Evolutionary conservation across 306 rosid genomes (phyloP), one percentile per base, ranked within the genome.

Genomic region (Arachis stenosperma): DNA sequence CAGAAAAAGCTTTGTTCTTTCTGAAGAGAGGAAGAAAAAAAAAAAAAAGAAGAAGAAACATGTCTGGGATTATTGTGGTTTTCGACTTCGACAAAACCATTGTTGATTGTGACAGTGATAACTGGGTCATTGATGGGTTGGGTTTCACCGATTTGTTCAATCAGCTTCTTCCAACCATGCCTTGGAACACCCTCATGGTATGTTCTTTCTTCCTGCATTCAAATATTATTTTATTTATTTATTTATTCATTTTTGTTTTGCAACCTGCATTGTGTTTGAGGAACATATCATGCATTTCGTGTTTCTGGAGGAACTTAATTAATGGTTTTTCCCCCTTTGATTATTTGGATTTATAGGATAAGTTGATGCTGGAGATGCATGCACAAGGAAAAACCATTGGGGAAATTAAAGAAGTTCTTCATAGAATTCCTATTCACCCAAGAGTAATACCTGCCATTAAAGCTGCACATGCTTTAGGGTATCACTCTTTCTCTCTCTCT

Each of bases 171-270:
- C 90, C 92, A 17, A 82, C 94, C 69, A 88, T 92, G 96, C 92
- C 96, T 5, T 92, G 96, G 98, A 92, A 92, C 75, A 86, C 92
- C 54, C 84, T 90, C 80, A 92, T 92, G 96, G 97, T 90, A 71
- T 36, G 22, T 5, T 4, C 61, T 17, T 3, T 1, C n/a, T 58
- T 7, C n/a, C 3, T 8, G 14, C 6, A 2, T 8, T 22, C 8
- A 1, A 2, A 17, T 22, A 3, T 11, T 33, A 37, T 22, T 22
- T 29, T 2, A 12, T 44, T 8, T 30, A 13, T 17, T 17, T 17
- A 17, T 5, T 9, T 12, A 12, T 36, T 62, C 22, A 15, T 9
- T 0, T 66, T 10, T 48, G 54, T 3, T 48, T 48, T 53, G 58
- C 37, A 29, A 54, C 64, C 3, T 5, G 40, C 69, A 67, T 67